Base-by-base conservation (phyloP, 371 early-diverging fungal species). In the Lichtheimia corymbifera region DNA sequence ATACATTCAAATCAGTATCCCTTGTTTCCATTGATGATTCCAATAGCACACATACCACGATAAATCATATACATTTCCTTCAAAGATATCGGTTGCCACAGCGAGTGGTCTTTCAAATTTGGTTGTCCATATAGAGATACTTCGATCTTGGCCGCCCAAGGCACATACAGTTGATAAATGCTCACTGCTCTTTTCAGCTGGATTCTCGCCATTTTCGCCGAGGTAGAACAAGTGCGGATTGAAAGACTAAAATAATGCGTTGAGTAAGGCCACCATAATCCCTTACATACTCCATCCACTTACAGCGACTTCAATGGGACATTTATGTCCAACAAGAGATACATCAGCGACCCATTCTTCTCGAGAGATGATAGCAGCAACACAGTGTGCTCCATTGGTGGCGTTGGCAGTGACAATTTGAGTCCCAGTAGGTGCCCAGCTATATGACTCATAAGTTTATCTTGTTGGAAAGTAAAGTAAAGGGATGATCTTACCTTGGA, bases 401-500 rank as follows among this genome's bases (percentile, higher is more conserved):
- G 95, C 97, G 70, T 96, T 95, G 27, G 95, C 93, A 9, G 95
- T 85, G 0, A 89, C 94, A 14, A 99, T 76, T 65, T 89, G 91
- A 24, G 86, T 84, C 13, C 97, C 99, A 61, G 97, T 96, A 0
- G 99, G 97, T 14, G 96, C 89, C 99, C 99, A 99, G 64, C 94
- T 88, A 51, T 15, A 53, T 4, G 3, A 44, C 6, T 5, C 17
- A 9, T 42, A 4, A 54, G 25, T 15, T 15, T 15, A 47, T 40
- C 1, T 45, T 2, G 20, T 27, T 13, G 17, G 4, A n/a, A n/a
- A 14, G 47, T 47, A 18, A 18, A 18, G 18, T 47, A n/a, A 47
- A 47, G 0, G 12, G 12, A 5, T 5, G 22, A 22, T 22, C 5
- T 47, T 78, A 85, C 88, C 90, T 91, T 60, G 96, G 83, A 42